phyloP scores from a whole-genome alignment of 2,329 filamentous ascomycete species.

The Ceratocystis harringtonii region DNA sequence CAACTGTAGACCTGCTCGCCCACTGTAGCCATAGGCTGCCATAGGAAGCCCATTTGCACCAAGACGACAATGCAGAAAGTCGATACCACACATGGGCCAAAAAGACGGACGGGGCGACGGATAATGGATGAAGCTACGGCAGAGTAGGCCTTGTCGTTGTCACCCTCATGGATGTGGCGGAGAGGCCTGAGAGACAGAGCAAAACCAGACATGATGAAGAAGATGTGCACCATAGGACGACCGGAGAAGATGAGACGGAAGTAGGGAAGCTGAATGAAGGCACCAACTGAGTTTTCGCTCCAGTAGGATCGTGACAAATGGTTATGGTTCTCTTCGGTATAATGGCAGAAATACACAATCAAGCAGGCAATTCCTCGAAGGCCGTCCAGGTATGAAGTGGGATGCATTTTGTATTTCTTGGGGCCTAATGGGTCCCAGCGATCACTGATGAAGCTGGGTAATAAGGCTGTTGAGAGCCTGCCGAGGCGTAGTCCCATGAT shows the following conservation, averaged over 20 bases:
- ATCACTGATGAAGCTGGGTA: slow-evolving; percentile 18
- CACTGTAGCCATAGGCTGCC: slow-evolving; percentile 16
- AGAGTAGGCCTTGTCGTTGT: slow-evolving; percentile 11
- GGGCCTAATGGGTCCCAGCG: slow-evolving; percentile 14
- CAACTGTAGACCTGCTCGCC: slow-evolving; percentile 32
- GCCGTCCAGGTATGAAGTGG: slow-evolving; percentile 43
- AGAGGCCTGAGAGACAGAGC: slow-evolving; percentile 40
- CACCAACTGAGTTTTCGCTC: slow-evolving; percentile 27
- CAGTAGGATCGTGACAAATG: slow-evolving; percentile 27
- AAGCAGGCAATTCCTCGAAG: slow-evolving; percentile 42
- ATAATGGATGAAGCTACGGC: slow-evolving; percentile 36
- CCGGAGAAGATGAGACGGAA: slow-evolving; percentile 40
- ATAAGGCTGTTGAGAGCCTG: slow-evolving; percentile 12
- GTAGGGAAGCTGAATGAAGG: slow-evolving; percentile 35
- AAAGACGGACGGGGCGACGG: slow-evolving; percentile 37
- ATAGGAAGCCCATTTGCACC: slow-evolving; percentile 21
- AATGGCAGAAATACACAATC: slow-evolving; percentile 43
- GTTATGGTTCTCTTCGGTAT: slow-evolving; percentile 21
- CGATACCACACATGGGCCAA: slow-evolving; percentile 35
- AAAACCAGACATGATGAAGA: slow-evolving; percentile 49
- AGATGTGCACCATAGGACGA: slow-evolving; percentile 42
- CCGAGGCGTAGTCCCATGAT: slow-evolving; percentile 11
- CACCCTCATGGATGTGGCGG: slow-evolving; percentile 24
- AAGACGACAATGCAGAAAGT: slow-evolving; percentile 33
- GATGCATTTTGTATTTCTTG: slow-evolving; percentile 24